Percentiles rank a stretch among this genome's conserved stretches.
These are phyloP conservation scores for Musa acuminata DNA, from an alignment of 176 grass and related monocot genomes.

Conservation along the genomic window DNA sequence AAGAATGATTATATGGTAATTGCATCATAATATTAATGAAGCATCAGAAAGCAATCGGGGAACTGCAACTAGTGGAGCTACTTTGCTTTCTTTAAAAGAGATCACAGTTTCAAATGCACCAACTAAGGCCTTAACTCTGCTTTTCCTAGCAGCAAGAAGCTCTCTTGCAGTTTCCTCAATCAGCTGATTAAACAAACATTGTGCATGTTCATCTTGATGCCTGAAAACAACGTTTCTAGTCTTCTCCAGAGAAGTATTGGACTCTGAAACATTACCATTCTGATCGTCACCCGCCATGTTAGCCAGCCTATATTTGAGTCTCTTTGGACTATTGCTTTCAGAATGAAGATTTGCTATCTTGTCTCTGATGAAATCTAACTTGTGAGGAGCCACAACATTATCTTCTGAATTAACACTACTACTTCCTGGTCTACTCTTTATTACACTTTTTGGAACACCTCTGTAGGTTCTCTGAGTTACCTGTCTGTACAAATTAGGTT, in stretches of 20 bases:
- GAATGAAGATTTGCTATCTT: constrained; percentile 30
- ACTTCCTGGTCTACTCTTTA: constrained; percentile 6
- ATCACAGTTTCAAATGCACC: constrained; percentile 64
- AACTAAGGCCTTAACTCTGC: constrained; percentile 72
- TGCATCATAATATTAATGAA: background rate
- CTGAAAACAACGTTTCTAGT: constrained; percentile 31
- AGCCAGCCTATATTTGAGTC: constrained; percentile 32
- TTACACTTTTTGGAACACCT: constrained; percentile 21
- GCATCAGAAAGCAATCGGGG: constrained; percentile 19
- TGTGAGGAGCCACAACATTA: constrained; percentile 7
- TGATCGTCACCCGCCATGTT: background rate
- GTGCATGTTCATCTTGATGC: constrained; percentile 26
- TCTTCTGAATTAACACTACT: background rate
- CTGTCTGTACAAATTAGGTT: background rate
- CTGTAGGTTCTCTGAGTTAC: background rate
- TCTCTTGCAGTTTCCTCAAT: constrained; percentile 53
- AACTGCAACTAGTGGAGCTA: background rate
- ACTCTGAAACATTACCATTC: constrained; percentile 9
- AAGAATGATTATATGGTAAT: too few relatives aligned
- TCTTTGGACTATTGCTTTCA: constrained; percentile 12
- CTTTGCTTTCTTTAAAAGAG: constrained; percentile 44
- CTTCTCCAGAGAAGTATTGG: constrained; percentile 3
- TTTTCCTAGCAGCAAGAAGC: constrained; percentile 45
- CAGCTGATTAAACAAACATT: constrained; percentile 38
- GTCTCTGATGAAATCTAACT: constrained; percentile 33